Evolutionary conservation across 129 eudicot genomes (phyloP).

Genomic region (Centella asiatica): DNA sequence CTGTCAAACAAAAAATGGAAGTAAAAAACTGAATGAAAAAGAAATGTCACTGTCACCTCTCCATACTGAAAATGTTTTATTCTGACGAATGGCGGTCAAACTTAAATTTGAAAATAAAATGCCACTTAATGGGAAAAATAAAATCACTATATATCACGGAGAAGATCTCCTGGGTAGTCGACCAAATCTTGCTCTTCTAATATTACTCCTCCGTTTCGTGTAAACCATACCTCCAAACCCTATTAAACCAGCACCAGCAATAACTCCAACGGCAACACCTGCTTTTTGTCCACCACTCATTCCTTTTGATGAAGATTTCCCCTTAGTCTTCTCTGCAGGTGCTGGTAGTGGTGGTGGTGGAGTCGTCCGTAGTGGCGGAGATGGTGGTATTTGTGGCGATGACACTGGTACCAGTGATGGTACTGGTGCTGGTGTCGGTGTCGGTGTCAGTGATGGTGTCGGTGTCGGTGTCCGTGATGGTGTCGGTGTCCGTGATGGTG

Average conservation of each 20-base stretch:
- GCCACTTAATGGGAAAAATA: neutral
- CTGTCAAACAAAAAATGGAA: too few relatives aligned
- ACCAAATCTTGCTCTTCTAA: slow-evolving; percentile 26
- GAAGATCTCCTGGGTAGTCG: slow-evolving; percentile 20
- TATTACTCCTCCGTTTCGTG: slow-evolving; percentile 39
- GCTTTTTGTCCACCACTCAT: slow-evolving; percentile 44
- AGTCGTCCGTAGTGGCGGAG: neutral
- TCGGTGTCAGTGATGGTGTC: neutral
- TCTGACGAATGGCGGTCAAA: too few relatives aligned
- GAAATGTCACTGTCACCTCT: too few relatives aligned
- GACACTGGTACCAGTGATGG: slow-evolving; percentile 8
- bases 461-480: slow-evolving; percentile 8
- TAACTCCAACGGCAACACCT: slow-evolving; percentile 41
- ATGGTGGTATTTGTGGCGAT: neutral
- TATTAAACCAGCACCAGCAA: slow-evolving; percentile 32
- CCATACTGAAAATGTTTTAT: too few relatives aligned
- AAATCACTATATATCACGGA: slow-evolving; percentile 10
- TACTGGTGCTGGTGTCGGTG: slow-evolving; percentile 8
- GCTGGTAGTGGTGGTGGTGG: slow-evolving; percentile 16
- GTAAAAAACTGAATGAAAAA: too few relatives aligned
- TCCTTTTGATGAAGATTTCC: slow-evolving; percentile 25
- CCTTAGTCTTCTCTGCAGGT: neutral
- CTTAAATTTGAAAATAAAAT: neutral
- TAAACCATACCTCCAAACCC: slow-evolving; percentile 36
- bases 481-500: neutral